phyloP scores from a whole-genome alignment of 257 asterid genomes.

The Plectranthus barbatus region DNA sequence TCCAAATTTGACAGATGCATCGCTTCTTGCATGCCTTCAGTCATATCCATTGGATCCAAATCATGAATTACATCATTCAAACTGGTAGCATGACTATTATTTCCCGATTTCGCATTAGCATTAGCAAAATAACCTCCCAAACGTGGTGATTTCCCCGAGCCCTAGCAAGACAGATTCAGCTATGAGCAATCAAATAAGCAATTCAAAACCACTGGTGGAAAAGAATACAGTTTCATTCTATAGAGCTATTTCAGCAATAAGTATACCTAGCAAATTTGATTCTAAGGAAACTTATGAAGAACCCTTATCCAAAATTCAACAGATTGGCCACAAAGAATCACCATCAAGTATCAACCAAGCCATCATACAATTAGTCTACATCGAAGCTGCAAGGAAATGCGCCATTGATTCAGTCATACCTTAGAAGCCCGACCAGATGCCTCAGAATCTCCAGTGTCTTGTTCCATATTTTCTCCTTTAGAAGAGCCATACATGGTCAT shows the following conservation, averaged over 20 bases:
- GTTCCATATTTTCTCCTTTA: conserved; percentile 47
- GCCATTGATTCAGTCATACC: conserved; percentile 32
- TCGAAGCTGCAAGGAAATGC: not conserved
- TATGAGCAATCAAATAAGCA: conserved; percentile 12
- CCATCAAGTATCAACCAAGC: not conserved
- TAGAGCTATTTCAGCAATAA: not conserved
- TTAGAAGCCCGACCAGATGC: conserved; percentile 34
- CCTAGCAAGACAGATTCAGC: conserved; percentile 48
- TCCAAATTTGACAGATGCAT: conserved; percentile 93
- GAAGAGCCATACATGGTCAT: conserved; percentile 31
- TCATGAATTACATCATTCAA: conserved; percentile 44
- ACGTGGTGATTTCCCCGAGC: conserved; percentile 53
- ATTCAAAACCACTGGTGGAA: conserved; percentile 1
- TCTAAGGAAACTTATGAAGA: not conserved
- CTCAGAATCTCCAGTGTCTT: conserved; percentile 71
- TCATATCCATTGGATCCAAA: conserved; percentile 89
- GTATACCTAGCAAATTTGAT: not conserved
- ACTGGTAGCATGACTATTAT: conserved; percentile 32
- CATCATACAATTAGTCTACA: not conserved
- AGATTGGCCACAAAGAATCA: not conserved
- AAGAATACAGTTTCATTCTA: not conserved
- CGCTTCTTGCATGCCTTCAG: conserved; percentile 99
- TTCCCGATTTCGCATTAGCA: conserved; percentile 59
- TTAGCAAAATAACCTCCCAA: conserved; percentile 64
- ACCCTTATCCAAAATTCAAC: not conserved